Percentiles rank a stretch among this genome's conserved stretches.
Conservation (phyloP, 1,284 basidiomycete species). For the Leccinum angustisporum region DNA sequence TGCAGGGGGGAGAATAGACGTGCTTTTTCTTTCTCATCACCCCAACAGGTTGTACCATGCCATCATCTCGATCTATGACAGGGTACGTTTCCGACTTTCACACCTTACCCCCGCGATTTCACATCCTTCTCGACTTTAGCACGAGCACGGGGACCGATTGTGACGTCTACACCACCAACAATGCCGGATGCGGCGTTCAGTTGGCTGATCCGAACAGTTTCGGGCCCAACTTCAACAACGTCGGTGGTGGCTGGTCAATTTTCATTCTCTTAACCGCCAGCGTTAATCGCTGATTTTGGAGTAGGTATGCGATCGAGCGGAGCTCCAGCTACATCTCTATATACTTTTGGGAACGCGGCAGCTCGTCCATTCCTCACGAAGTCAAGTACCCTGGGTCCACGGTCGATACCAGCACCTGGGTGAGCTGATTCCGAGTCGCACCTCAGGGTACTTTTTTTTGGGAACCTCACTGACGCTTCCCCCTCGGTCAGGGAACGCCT, state of each 20-base stretch:
- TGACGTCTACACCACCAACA: conserved; percentile 51
- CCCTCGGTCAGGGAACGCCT: conserved; percentile 19
- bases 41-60: conserved; percentile 59
- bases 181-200: conserved; percentile 64
- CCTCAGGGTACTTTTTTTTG: too few relatives aligned
- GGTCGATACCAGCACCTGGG: conserved; percentile 26
- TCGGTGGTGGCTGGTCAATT: conserved; percentile 56
- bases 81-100: conserved; percentile 40
- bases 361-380: conserved; percentile 15
- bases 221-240: conserved; percentile 59
- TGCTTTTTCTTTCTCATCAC: neutral
- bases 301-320: conserved; percentile 29
- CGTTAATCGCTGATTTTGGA: neutral
- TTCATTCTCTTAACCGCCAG: neutral
- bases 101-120: neutral
- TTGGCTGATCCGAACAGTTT: conserved; percentile 47
- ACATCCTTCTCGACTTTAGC: conserved; percentile 28
- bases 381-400: conserved; percentile 15
- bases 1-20: neutral
- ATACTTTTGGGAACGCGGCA: conserved; percentile 30
- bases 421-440: conserved; percentile 1
- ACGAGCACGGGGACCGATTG: conserved; percentile 47
- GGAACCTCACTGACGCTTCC: neutral
- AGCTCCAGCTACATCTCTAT: conserved; percentile 14
- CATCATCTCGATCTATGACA: conserved; percentile 44